These are phyloP conservation scores for Apiospora saccharicola DNA, from an alignment of 2,329 filamentous ascomycete genomes.

Conservation along the genomic window DNA sequence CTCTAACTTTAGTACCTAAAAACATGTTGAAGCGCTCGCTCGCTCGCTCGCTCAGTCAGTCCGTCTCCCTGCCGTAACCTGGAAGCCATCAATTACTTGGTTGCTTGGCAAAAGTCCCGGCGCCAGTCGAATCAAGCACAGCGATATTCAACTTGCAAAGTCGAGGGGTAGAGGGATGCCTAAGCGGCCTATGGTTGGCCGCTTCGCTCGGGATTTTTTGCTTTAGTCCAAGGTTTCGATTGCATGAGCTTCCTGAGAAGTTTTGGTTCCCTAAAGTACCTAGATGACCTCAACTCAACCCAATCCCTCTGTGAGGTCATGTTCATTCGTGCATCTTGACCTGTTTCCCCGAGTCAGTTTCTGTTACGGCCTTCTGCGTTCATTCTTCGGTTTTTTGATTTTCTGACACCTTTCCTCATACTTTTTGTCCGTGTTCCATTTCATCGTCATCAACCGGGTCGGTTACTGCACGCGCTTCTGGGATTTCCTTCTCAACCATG, in stretches of 20 bases:
- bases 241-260: conserved; percentile 14
- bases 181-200: neutral
- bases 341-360: conserved; percentile 16
- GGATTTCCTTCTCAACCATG: neutral
- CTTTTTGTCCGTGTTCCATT: neutral
- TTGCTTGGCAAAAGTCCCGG: neutral
- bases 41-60: neutral
- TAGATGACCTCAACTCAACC: conserved; percentile 18
- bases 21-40: conserved; percentile 5
- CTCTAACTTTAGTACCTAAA: conserved; percentile 21
- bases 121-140: neutral
- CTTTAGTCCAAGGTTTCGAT: conserved; percentile 16
- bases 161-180: neutral
- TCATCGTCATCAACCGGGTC: neutral
- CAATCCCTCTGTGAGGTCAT: conserved; percentile 8
- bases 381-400: neutral
- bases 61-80: neutral
- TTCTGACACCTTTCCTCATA: conserved; percentile 4
- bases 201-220: neutral
- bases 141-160: neutral
- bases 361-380: conserved; percentile 12
- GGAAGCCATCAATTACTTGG: neutral
- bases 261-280: conserved; percentile 1
- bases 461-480: neutral
- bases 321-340: conserved; percentile 14